phyloP scores from a whole-genome alignment of 73 alveolate genomes.

The Paramecium sexaurelia region DNA sequence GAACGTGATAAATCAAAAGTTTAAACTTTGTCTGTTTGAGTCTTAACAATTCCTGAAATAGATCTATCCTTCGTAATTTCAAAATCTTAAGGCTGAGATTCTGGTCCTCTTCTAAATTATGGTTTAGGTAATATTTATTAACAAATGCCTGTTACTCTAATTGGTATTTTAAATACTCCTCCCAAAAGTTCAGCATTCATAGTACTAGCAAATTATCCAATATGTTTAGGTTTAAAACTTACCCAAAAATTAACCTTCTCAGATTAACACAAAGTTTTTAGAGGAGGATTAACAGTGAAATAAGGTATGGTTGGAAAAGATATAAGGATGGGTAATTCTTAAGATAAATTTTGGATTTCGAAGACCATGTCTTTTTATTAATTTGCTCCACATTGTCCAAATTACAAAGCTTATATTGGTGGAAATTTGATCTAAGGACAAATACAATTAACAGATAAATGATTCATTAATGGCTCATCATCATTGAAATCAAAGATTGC shows the following conservation, averaged over 20 bases:
- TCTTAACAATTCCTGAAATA: constrained; percentile 31
- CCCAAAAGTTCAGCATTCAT: constrained; percentile 85
- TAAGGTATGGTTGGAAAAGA: constrained; percentile 89
- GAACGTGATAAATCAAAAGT: constrained; percentile 49
- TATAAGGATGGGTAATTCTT: constrained; percentile 92
- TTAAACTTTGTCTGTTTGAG: constrained; percentile 2
- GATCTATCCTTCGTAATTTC: constrained; percentile 17
- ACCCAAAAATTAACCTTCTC: constrained; percentile 88
- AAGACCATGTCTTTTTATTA: constrained; percentile 87
- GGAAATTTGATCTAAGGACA: constrained; percentile 92
- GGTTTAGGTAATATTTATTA: constrained; percentile 77
- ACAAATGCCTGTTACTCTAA: constrained; percentile 87
- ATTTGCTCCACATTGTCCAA: constrained; percentile 94
- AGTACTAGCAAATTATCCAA: constrained; percentile 86
- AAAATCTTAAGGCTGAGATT: constrained; percentile 82
- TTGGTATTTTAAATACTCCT: constrained; percentile 91
- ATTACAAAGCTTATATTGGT: constrained; percentile 75
- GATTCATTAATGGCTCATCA: constrained; percentile 89
- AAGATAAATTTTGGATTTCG: constrained; percentile 91
- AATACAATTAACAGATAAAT: constrained; percentile 95
- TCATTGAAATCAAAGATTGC: constrained; percentile 82
- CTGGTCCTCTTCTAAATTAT: constrained; percentile 82
- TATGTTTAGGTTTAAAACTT: constrained; percentile 94
- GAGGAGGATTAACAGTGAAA: constrained; percentile 92
- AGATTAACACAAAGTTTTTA: constrained; percentile 86